Evolutionary conservation across 2,329 filamentous ascomycete genomes (phyloP), one percentile per base, ranked within the genome.

Genomic region (Ramularia collo-cygni): DNA sequence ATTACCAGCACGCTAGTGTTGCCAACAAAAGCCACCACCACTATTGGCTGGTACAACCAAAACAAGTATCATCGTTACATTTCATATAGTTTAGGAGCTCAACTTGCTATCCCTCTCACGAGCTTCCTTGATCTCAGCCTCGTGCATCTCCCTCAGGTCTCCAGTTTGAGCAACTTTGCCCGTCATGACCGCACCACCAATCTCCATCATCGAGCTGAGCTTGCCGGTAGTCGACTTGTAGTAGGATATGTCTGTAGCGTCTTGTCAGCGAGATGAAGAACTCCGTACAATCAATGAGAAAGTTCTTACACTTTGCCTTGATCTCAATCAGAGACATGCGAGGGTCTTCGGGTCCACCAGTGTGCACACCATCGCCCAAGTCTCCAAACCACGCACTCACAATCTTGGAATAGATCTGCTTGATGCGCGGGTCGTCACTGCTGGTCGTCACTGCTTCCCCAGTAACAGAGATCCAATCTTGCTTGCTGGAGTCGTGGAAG

Each of bases 341-440:
- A 10, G 70, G 70, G 47, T 73, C 70, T 13, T 69, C 63, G 0
- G 64, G 55, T 1, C 58, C 62, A 6, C 67, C 70, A 42, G 62
- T 62, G 42, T 73, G 69, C 28, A 64, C 65, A 7, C 69, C 69
- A 51, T 73, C 70, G 1, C 66, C 66, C 10, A 73, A 46, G 44
- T 74, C 69, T 4, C 70, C 70, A 39, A 73, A 72, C 70, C 70
- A 74, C 4, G 67, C 68, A 2, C 53, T 58, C 2, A 64, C 57
- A 30, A 43, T 53, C 10, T 60, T 56, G 40, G 48, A 63, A 52
- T 64, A 70, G 27, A 72, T 50, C 24, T 72, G 66, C 54, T 70
- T 68, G 59, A 73, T 71, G 27, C 69, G 52, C 1, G 68, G 66
- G 45, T 74, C 70, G 8, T 53, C 54, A 52, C 69, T 71, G 26